Evolutionary conservation across 768 basidiomycete species (phyloP), one percentile per base, ranked within the genome.

Genomic region (Amanita subjunquillea): DNA sequence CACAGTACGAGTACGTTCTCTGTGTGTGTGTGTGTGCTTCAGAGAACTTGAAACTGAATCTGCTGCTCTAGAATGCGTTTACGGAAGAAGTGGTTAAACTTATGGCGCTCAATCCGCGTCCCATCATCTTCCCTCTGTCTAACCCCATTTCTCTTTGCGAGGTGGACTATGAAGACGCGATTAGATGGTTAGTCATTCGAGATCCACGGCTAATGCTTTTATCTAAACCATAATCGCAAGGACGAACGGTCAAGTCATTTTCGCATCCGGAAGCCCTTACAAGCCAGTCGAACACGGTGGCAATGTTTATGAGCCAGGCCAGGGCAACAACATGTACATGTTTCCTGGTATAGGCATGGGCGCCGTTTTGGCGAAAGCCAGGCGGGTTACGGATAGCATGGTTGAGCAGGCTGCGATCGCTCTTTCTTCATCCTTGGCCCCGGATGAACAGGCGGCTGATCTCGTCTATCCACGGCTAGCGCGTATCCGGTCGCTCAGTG

Each of bases 291-390:
- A 72, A 45, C 74, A 67, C 60, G 64, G 74, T 32, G 78, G 77
- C 23, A 74, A 69, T 42, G 55, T 59, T 0, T 69, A 78, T 55
- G 80, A 83, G 56, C 78, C 87, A 1, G 85, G 83, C 0, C 87
- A 90, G 63, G 85, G 86, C 8, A 90, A 90, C 66, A 90, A 88
- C 67, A 84, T 87, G 82, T 82, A 82, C 65, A 79, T 81, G 58
- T 80, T 79, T 66, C 77, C 76, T 15, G 75, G 76, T 15, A 67
- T 87, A 53, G 85, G 84, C 1, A 67, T 85, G 55, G 84, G 84
- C 4, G 59, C 77, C 7, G 79, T 85, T 58, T 68, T 85, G 40
- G 70, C 78, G 56, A 73, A 76, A 57, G 74, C 83, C 2, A 70
- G 64, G 13, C 76, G 74, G 50, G 72, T 89, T 49, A 84, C 87